A percentile compares a stretch with the other conserved stretches of the same genome.
Evolutionary conservation across 352 stramenopile species (phyloP).

Genomic region (Globisporangium solare): DNA sequence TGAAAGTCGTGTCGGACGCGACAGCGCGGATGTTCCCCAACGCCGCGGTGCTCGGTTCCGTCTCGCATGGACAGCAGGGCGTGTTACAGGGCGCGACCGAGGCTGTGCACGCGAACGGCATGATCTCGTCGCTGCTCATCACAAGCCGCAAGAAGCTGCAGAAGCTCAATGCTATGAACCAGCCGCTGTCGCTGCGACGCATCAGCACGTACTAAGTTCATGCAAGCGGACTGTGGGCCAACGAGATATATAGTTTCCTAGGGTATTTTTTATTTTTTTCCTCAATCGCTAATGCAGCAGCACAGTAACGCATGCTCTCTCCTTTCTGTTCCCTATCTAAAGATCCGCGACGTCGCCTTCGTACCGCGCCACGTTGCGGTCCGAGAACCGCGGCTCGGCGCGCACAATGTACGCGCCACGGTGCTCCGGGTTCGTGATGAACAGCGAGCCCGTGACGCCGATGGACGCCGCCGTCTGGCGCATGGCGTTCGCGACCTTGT

Average conservation of each 20-base stretch:
- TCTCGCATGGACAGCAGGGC: conserved; percentile 73
- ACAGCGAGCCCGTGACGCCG: conserved; percentile 93
- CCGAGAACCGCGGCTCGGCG: conserved; percentile 91
- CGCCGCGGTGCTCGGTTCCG: conserved; percentile 43
- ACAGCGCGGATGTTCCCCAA: conserved; percentile 51
- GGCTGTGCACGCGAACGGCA: conserved; percentile 67
- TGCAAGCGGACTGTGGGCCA: no score
- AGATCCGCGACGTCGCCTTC: conserved; percentile 81
- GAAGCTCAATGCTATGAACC: conserved; percentile 42
- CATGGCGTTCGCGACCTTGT: conserved; percentile 96
- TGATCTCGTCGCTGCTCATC: conserved; percentile 70
- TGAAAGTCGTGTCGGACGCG: conserved; percentile 48
- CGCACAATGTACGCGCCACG: conserved; percentile 95
- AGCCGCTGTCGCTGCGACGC: conserved; percentile 41
- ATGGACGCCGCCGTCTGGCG: conserved; percentile 87
- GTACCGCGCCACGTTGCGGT: conserved; percentile 75
- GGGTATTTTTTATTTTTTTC: conserved; percentile 1
- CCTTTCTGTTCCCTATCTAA: conserved; percentile 19
- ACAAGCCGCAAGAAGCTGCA: conserved; percentile 78
- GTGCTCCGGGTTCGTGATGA: conserved; percentile 96
- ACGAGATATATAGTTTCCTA: no score
- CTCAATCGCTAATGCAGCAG: no score
- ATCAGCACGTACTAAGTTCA: conserved; percentile 45
- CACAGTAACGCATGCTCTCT: not conserved
- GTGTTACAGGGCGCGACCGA: conserved; percentile 54